Percentiles rank a stretch among this genome's conserved stretches.
Conservation (phyloP, 768 basidiomycete genomes). For the Termitomyces sp. region DNA sequence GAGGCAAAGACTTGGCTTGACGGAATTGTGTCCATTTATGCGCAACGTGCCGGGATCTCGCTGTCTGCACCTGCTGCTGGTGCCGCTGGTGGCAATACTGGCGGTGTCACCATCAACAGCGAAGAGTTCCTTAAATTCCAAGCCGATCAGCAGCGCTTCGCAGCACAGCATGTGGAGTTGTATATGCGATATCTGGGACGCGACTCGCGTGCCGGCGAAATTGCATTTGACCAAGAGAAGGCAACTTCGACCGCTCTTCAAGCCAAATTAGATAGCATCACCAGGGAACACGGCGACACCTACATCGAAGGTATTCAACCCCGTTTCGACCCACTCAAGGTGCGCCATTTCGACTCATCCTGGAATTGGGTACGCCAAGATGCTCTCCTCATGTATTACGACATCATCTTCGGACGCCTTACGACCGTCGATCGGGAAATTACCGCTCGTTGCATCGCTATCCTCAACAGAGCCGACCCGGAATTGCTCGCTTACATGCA, state of each 20-base stretch:
- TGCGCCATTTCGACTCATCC: conserved; percentile 95
- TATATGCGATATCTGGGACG: conserved; percentile 96
- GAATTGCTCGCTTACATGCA: conserved; percentile 94
- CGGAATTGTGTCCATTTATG: conserved; percentile 76
- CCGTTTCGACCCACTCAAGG: conserved; percentile 91
- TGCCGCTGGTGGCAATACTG: conserved; percentile 58
- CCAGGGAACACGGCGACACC: conserved; percentile 86
- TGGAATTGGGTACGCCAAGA: conserved; percentile 99
- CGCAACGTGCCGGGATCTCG: conserved; percentile 84
- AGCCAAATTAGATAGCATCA: conserved; percentile 82
- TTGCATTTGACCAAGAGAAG: conserved; percentile 86
- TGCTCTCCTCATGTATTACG: conserved; percentile 94
- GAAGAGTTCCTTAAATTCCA: conserved; percentile 98
- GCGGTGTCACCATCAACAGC: conserved; percentile 93
- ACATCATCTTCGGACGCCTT: conserved; percentile 94
- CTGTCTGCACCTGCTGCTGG: conserved; percentile 66
- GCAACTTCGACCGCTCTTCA: conserved; percentile 69
- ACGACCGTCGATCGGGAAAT: conserved; percentile 95
- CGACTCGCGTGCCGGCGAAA: conserved; percentile 90
- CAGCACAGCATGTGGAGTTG: conserved; percentile 89
- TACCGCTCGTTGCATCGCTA: conserved; percentile 93
- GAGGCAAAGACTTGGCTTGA: conserved; percentile 97
- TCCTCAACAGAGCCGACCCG: conserved; percentile 96
- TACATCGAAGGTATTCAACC: conserved; percentile 97
- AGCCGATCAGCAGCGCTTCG: conserved; percentile 88